Base-by-base conservation (phyloP, 176 grass and related monocot species). In the Cocos nucifera region DNA sequence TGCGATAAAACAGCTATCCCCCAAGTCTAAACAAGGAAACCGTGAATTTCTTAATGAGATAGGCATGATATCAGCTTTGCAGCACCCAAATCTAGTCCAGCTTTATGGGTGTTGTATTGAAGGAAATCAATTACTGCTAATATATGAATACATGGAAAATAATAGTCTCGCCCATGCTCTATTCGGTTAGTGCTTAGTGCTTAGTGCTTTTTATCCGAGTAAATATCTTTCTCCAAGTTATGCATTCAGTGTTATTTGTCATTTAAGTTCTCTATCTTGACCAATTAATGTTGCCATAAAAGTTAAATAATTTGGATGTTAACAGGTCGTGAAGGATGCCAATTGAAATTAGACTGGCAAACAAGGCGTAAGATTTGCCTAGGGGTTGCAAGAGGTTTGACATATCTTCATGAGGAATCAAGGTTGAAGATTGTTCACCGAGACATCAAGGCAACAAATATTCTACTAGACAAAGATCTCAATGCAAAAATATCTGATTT, bases 401-500 rank as follows among this genome's bases (percentile, higher is more conserved):
- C 69, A 32, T 89, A 86, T 78, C 85, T 95, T 58, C 90, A 95
- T 60, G 90, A 95, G 65, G 90, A 89, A 59, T 89, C 86, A 57
- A 78, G 76, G 25, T 32, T 95, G 72, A 89, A 75, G 89, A 86
- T 95, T 35, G 49, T 95, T 50, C 90, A 95, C 57, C 85, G 90
- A 79, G 90, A 95, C 44, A 95, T 95, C 63, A 95, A 95, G 64
- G 73, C 86, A 29, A 76, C 86, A 51, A 89, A 95, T 74, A 89
- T 95, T 83, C 82, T 95, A 56, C 75, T 89, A 25, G 86, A 95
- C 69, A 82, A 81, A 79, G 83, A 66, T 14, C 64, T 95, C 15
- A 76, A 84, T 69, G 82, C 90, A 19, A 95, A 95, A 79, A 95
- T 95, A 69, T 95, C 86, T 17, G 90, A 95, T 69, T 95, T 95